Conservation (phyloP, 305 asterid genomes). For the Ruellia speciosa region DNA sequence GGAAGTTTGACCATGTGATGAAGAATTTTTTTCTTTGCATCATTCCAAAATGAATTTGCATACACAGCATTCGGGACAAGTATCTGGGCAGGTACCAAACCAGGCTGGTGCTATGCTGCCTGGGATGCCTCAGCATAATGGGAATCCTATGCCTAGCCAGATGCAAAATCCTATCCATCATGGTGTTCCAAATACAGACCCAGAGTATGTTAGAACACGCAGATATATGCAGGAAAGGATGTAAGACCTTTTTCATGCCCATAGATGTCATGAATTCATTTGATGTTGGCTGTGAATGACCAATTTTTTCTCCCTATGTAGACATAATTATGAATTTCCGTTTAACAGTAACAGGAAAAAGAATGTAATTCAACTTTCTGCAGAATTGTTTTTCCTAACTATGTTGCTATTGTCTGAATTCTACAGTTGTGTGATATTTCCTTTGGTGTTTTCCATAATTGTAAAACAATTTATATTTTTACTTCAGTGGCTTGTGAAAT, state of each 20-base stretch:
- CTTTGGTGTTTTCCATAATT: too few relatives aligned
- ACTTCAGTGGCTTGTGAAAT: too few relatives aligned
- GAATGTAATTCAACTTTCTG: too few relatives aligned
- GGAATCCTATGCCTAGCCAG: constrained; percentile 47
- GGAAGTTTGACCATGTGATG: neutral
- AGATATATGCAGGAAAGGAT: constrained; percentile 48
- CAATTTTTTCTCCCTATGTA: too few relatives aligned
- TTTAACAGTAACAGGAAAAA: too few relatives aligned
- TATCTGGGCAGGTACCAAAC: constrained; percentile 42
- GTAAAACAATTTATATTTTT: too few relatives aligned
- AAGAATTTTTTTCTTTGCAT: neutral
- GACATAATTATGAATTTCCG: too few relatives aligned
- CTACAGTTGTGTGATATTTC: too few relatives aligned
- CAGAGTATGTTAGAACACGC: constrained; percentile 47
- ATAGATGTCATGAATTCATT: too few relatives aligned
- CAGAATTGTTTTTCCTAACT: too few relatives aligned
- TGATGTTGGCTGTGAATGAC: too few relatives aligned
- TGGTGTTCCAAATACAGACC: constrained; percentile 40
- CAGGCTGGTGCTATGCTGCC: constrained; percentile 41
- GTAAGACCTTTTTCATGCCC: constrained; percentile 34
- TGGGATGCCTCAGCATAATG: constrained; percentile 55
- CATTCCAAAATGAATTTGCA: constrained; percentile 49
- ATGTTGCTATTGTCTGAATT: too few relatives aligned
- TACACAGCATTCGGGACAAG: constrained; percentile 61
- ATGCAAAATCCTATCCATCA: constrained; percentile 58